Percentiles rank a stretch among this genome's conserved stretches.
These are phyloP conservation scores for Epichloe coenophiala DNA, from an alignment of 2,329 filamentous ascomycete species.

Conservation along the genomic window DNA sequence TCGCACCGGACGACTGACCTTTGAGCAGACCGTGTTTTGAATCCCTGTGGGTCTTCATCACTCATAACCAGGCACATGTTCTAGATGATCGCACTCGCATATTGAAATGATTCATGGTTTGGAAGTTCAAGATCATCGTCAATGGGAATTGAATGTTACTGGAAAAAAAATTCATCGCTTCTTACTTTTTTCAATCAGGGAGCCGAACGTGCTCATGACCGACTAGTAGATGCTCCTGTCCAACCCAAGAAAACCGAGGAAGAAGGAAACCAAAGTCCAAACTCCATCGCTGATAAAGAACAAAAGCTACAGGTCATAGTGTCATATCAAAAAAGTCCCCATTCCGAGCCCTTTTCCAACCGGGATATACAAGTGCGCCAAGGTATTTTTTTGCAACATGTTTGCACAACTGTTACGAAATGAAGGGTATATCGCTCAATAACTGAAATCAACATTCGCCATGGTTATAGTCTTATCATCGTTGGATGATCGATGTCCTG, in stretches of 20 bases:
- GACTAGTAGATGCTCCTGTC: not conserved
- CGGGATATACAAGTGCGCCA: not conserved
- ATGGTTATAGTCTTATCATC: slow-evolving; percentile 38
- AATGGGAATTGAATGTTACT: too few relatives aligned
- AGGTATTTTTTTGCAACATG: not conserved
- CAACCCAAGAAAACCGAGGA: not conserved
- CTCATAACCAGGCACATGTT: too few relatives aligned
- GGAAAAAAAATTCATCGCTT: too few relatives aligned
- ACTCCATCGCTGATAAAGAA: slow-evolving; percentile 7
- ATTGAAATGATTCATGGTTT: too few relatives aligned
- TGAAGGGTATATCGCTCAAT: slow-evolving; percentile 21
- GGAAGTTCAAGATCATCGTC: too few relatives aligned
- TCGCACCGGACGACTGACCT: too few relatives aligned
- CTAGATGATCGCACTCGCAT: too few relatives aligned
- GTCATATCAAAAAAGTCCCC: slow-evolving; percentile 2
- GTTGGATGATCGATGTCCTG: slow-evolving; percentile 26
- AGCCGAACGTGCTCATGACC: not conserved
- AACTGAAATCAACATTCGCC: slow-evolving; percentile 49
- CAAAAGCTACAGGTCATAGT: not conserved
- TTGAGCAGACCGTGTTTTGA: too few relatives aligned
- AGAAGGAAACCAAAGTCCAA: not conserved
- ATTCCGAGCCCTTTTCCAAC: not conserved
- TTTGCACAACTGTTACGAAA: not conserved
- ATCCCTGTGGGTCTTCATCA: too few relatives aligned
- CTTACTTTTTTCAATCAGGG: too few relatives aligned